A percentile compares a stretch with the other conserved stretches of the same genome.
These are phyloP conservation scores for Kwoniella mangroviensis DNA, from an alignment of 768 basidiomycete species.

Conservation along the genomic window DNA sequence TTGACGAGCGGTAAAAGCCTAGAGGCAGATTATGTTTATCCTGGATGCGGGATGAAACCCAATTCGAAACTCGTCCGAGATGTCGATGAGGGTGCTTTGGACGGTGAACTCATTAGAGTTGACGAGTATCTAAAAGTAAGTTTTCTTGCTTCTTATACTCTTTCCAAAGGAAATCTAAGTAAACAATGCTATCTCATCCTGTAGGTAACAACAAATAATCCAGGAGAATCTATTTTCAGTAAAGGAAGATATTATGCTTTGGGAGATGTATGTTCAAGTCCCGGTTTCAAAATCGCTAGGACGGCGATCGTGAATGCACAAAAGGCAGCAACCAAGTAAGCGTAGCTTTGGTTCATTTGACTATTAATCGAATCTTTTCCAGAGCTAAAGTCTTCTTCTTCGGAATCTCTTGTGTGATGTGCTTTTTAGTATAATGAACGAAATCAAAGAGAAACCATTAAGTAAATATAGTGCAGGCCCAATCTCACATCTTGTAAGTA, in stretches of 20 bases:
- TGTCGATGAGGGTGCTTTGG: constrained; percentile 42
- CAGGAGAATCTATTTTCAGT: constrained; percentile 19
- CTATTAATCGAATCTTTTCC: no score
- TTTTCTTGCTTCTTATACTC: background rate
- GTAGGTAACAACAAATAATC: no score
- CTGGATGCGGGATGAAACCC: constrained; percentile 49
- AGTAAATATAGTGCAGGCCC: constrained; percentile 62
- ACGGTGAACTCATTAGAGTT: constrained; percentile 39
- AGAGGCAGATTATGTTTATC: constrained; percentile 51
- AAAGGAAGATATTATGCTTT: constrained; percentile 46
- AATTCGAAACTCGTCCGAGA: constrained; percentile 37
- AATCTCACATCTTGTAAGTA: constrained; percentile 75
- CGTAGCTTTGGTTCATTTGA: no score
- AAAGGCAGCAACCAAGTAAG: constrained; percentile 39
- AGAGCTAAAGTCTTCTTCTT: no score
- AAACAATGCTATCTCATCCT: background rate
- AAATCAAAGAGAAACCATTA: constrained; percentile 31
- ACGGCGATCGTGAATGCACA: constrained; percentile 30
- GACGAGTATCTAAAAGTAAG: constrained; percentile 48
- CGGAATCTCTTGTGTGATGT: background rate
- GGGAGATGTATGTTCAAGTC: constrained; percentile 47
- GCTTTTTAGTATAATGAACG: constrained; percentile 34
- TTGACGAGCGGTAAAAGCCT: constrained; percentile 40
- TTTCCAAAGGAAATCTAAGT: no score
- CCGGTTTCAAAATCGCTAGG: constrained; percentile 47